Conservation (phyloP, 202 grass and related monocot genomes). For the Hordeum pubiflorum region DNA sequence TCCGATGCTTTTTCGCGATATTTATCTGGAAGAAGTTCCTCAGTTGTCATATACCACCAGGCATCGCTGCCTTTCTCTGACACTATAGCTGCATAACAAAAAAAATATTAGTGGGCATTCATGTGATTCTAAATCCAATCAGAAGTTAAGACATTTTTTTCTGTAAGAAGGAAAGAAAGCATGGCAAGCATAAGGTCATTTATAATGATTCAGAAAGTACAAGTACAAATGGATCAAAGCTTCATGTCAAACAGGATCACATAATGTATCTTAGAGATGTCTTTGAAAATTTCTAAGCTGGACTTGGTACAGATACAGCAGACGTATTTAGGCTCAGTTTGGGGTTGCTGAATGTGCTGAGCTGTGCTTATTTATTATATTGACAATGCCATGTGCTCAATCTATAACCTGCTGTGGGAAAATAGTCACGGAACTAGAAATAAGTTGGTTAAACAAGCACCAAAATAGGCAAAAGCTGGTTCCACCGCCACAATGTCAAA, state of each 20-base stretch:
- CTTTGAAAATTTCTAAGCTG: neutral
- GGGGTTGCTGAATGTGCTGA: neutral
- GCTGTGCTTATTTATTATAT: neutral
- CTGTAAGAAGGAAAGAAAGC: slow-evolving; percentile 7
- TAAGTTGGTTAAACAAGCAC: neutral
- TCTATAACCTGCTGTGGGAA: neutral
- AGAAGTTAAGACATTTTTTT: neutral
- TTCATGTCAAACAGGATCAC: neutral
- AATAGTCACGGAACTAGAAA: neutral
- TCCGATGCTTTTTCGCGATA: slow-evolving; percentile 63
- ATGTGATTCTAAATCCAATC: slow-evolving; percentile 1
- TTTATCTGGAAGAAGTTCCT: slow-evolving; percentile 87
- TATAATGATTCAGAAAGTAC: neutral
- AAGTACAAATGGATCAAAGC: neutral
- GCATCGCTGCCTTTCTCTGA: slow-evolving; percentile 79
- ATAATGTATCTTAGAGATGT: neutral
- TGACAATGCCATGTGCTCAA: neutral
- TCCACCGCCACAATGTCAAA: neutral
- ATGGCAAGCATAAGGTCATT: neutral
- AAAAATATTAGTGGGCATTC: neutral
- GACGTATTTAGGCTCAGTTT: neutral
- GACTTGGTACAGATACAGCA: neutral
- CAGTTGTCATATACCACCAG: slow-evolving; percentile 93
- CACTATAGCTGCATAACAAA: slow-evolving; percentile 59
- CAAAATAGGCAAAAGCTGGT: neutral